Base-by-base conservation (phyloP, 2,329 filamentous ascomycete species). In the Clonostachys chloroleuca region DNA sequence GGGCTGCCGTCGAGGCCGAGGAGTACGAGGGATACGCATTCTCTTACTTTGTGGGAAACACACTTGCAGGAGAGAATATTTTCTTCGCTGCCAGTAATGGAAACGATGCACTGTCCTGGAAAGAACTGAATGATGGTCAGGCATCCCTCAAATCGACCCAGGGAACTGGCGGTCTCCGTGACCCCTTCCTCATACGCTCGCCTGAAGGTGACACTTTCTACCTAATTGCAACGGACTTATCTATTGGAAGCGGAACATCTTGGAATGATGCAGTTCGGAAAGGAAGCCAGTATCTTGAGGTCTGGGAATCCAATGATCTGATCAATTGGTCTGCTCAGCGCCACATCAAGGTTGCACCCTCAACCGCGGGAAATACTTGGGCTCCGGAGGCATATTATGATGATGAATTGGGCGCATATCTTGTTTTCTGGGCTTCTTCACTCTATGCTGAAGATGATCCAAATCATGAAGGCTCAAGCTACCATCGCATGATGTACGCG, bases 351-450 rank as follows among this genome's bases (percentile, higher is more conserved):
- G 73, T 79, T 0, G 75, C 74, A 0, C 74, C 75, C 0, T 51
- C 64, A 1, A 72, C 65, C 1, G 75, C 74, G 0, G 76, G 75
- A 4, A 80, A 76, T 44, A 79, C 76, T 1, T 78, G 75, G 74
- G 75, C 75, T 0, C 74, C 74, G 0, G 74, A 78, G 41, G 74
- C 75, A 0, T 76, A 72, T 54, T 78, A 72, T 47, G 74, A 77
- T 13, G 56, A 66, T 0, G 61, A 60, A 1, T 59, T 72, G 10
- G 66, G 67, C 9, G 55, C 61, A 1, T 78, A 75, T 30, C 45
- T 70, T 5, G 67, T 72, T 5, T 77, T 73, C 54, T 78, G 74
- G 74, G 64, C 64, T 0, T 66, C 62, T 0, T 60, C 70, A 0
- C 63, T 78, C 2, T 78, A 77, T 47, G 60, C 53, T 0, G 62